Conservation (phyloP, 371 early-diverging fungal species). For the Mucor indicus region DNA sequence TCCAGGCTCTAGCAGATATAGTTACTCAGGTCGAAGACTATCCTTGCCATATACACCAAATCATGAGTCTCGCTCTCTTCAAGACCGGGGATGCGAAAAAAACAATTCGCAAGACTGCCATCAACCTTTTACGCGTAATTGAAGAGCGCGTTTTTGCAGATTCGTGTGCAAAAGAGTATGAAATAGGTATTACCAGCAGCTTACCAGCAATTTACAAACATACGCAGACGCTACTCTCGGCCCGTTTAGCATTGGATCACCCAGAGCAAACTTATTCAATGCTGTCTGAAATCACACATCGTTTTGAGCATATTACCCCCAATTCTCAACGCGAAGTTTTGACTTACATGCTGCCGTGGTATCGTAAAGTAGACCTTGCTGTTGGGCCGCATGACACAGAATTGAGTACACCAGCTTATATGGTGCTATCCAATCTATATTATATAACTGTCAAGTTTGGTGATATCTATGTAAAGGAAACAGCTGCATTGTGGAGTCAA, state of each 20-base stretch:
- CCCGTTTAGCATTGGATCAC: constrained; percentile 63
- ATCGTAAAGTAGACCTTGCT: constrained; percentile 70
- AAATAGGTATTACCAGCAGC: constrained; percentile 73
- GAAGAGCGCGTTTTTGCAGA: constrained; percentile 69
- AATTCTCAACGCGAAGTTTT: constrained; percentile 69
- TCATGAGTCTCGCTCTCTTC: constrained; percentile 78
- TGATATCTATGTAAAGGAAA: constrained; percentile 72
- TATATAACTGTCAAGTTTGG: constrained; percentile 84
- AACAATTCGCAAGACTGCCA: constrained; percentile 74
- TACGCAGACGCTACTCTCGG: constrained; percentile 70
- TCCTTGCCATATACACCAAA: constrained; percentile 59
- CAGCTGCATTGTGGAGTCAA: constrained; percentile 81
- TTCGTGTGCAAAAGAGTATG: constrained; percentile 63
- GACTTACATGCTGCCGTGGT: constrained; percentile 83
- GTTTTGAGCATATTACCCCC: constrained; percentile 68
- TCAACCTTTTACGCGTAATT: constrained; percentile 70
- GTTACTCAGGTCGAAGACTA: constrained; percentile 54
- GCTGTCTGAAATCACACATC: constrained; percentile 76
- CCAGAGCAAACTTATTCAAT: constrained; percentile 71
- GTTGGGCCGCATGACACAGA: constrained; percentile 49
- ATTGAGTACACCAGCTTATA: constrained; percentile 55
- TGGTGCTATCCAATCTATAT: constrained; percentile 80
- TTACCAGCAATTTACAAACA: constrained; percentile 82
- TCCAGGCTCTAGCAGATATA: constrained; percentile 70
- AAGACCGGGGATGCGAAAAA: constrained; percentile 78